Base-by-base conservation (phyloP, 192 early-diverging fungal species). In the Coemansia sp. region DNA sequence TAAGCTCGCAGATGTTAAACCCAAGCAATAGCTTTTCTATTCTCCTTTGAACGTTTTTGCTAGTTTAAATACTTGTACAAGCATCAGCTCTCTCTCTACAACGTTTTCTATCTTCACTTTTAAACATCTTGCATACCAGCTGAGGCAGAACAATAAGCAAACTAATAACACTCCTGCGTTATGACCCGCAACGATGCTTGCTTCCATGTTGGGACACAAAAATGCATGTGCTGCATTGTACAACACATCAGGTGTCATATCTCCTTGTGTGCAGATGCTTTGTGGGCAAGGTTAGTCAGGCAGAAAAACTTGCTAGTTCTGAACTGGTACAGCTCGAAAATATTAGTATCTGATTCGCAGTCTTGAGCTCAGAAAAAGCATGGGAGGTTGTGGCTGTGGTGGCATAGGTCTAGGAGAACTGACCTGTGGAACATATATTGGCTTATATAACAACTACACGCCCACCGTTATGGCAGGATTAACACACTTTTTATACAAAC, bases 81-180 rank as follows among this genome's bases (percentile, higher is more conserved):
- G 22, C 22, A 22, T 22, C 22, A 22, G 22, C 22, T 1, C 22
- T 22, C 1, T 22, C 22, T 22, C 22, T 22, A 22, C 22, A 22
- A 22, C 22, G 22, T 22, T 22, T 22, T 22, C 22, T 22, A 22
- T 22, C 22, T 22, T 22, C 1, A 22, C 22, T 22, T 22, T 22
- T 22, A 22, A 22, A 22, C 22, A 74, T 71, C 45, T 38, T 22
- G 14, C 57, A 54, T 1, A 73, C 20, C 14, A 74, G 56, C 50
- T 70, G 68, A 0, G 64, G 77, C 22, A 66, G 77, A 4, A 74
- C 71, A 32, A 80, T 80, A 0, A 71, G 77, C 51, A 69, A 62
- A 27, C 77, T 68, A 51, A 80, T 80, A 2, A 49, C 56, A 1
- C 60, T 11, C 52, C 62, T 62, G 19, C 54, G 60, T 13, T 61